phyloP scores from a whole-genome alignment of 495 filamentous ascomycete species.

The Opeltia flavorubescens region DNA sequence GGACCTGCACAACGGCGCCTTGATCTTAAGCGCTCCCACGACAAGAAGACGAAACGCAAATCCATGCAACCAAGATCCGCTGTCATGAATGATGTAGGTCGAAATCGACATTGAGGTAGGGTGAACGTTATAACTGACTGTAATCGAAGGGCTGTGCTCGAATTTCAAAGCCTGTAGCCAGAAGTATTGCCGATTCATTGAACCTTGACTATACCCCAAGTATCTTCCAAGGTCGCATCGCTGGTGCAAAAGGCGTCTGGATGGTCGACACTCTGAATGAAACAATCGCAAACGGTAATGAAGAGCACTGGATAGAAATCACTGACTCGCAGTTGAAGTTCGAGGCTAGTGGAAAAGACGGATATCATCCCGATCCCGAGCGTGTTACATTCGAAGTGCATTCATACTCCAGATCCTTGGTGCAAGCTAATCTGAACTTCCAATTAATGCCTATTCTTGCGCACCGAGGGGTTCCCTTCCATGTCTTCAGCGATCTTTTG shows the following conservation, averaged over 20 bases:
- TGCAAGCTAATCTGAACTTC: slow-evolving; percentile 52
- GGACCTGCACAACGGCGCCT: slow-evolving; percentile 6
- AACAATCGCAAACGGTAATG: slow-evolving; percentile 20
- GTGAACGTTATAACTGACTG: neutral
- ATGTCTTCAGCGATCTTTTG: slow-evolving; percentile 38
- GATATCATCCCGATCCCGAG: slow-evolving; percentile 26
- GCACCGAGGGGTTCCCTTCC: slow-evolving; percentile 40
- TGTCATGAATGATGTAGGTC: slow-evolving; percentile 61
- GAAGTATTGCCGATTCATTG: slow-evolving; percentile 41
- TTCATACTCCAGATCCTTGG: slow-evolving; percentile 44
- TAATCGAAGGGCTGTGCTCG: slow-evolving; percentile 52
- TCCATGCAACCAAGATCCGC: slow-evolving; percentile 3
- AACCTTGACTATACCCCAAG: slow-evolving; percentile 50
- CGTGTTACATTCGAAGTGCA: slow-evolving; percentile 64
- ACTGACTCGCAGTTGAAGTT: slow-evolving; percentile 74
- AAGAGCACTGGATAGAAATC: slow-evolving; percentile 58
- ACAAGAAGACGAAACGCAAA: slow-evolving; percentile 5
- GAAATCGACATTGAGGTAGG: neutral
- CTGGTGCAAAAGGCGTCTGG: slow-evolving; percentile 83
- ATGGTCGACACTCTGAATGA: slow-evolving; percentile 44
- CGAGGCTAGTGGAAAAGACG: slow-evolving; percentile 38
- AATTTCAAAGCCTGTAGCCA: slow-evolving; percentile 51
- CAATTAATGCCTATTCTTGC: slow-evolving; percentile 69
- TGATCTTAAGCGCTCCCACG: slow-evolving; percentile 5
- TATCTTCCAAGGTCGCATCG: slow-evolving; percentile 69